Evolutionary conservation across 2,329 filamentous ascomycete species (phyloP).

Genomic region (Ophiostoma quercus): DNA sequence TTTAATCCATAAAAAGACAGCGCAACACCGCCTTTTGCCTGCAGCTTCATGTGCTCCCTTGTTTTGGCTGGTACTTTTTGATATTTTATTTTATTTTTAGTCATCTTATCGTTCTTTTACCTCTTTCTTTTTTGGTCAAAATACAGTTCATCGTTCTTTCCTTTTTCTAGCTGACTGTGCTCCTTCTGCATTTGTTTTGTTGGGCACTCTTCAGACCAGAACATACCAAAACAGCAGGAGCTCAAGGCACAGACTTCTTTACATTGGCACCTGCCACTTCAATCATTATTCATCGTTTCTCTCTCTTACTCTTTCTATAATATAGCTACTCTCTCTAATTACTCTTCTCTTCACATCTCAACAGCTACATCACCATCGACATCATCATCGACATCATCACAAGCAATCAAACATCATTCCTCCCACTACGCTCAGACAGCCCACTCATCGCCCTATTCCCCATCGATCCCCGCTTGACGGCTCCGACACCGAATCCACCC

Average conservation of each 20-base stretch:
- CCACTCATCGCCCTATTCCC: not conserved
- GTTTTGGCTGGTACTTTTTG: not conserved
- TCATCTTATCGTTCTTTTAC: not conserved
- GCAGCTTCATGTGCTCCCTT: not conserved
- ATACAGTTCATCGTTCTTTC: not conserved
- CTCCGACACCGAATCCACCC: conserved; percentile 7
- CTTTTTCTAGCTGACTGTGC: not conserved
- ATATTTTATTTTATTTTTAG: not conserved
- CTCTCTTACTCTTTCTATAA: too few species aligned
- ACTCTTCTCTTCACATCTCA: too few species aligned
- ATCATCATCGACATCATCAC: too few species aligned
- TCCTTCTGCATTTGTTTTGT: not conserved
- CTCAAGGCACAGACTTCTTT: not conserved
- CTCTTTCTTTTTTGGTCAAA: too few species aligned
- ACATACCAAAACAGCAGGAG: not conserved
- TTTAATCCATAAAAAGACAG: conserved; percentile 9
- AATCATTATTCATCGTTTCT: too few species aligned
- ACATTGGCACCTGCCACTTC: not conserved
- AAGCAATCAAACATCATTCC: not conserved
- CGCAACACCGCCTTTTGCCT: conserved; percentile 22
- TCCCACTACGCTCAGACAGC: not conserved
- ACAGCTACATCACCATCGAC: too few species aligned
- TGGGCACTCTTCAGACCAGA: not conserved
- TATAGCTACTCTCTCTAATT: too few species aligned
- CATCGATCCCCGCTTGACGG: not conserved